Base-by-base conservation (phyloP, 495 filamentous ascomycete species). In the Aspergillus conjunctus region DNA sequence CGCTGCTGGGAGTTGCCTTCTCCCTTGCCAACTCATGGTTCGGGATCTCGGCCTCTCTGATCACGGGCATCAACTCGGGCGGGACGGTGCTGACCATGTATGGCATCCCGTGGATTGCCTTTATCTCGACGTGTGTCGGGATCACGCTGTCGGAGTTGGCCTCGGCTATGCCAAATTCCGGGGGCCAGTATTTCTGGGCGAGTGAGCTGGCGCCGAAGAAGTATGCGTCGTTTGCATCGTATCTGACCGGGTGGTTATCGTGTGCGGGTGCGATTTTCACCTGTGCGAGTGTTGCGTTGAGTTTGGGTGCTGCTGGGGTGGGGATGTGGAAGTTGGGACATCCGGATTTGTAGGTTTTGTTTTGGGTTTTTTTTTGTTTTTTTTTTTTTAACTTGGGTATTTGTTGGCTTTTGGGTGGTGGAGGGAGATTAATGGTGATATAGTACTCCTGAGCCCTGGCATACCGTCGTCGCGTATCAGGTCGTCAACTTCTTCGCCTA, bases 121-220 rank as follows among this genome's bases (percentile, higher is more conserved):
- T 83, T 46, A 76, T 87, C 46, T 83, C 81, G 11, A 77, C 72
- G 1, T 84, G 81, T 64, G 83, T 85, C 21, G 84, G 74, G 11
- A 76, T 82, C 49, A 77, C 77, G 10, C 68, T 86, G 17, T 74
- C 77, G n/a, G 84, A 87, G 61, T 56, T 87, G 49, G 79, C 81
- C 1, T 78, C 72, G 34, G 80, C 83, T 0, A 62, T 84, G 60
- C 84, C 84, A 4, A 85, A 83, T 69, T 77, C 82, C 18, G 83
- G 82, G 6, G 84, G 84, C 2, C 83, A 85, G 59, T 86, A 85
- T 63, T 87, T 77, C 65, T 87, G 84, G 85, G 80, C 81, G 3
- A 76, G 74, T 57, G 78, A 81, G 61, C 63, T 87, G 59, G 81
- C 84, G 9, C 80, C 84, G 3, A 75, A 68, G 54, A 72, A 56